These are phyloP conservation scores for Diaporthe australafricana DNA, from an alignment of 2,329 filamentous ascomycete species.

Conservation along the genomic window DNA sequence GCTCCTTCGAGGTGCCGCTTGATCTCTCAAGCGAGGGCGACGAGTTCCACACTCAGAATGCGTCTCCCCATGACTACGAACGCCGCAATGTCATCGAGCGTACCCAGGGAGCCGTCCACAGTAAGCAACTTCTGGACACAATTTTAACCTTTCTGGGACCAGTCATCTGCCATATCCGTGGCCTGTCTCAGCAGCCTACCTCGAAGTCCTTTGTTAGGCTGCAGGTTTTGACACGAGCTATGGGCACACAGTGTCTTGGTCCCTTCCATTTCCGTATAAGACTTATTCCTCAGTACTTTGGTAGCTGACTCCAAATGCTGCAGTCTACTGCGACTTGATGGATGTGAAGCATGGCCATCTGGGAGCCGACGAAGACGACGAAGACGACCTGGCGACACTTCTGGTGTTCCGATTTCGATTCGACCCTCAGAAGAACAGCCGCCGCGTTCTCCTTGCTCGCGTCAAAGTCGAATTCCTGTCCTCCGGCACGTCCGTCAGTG, in stretches of 20 bases:
- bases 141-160: no score
- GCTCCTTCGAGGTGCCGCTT: neutral
- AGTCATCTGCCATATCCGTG: no score
- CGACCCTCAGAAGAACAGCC: neutral
- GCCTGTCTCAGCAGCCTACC: no score
- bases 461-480: neutral
- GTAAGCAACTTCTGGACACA: no score
- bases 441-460: neutral
- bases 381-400: neutral
- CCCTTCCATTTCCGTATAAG: no score
- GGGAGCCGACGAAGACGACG: neutral
- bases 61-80: neutral
- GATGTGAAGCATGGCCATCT: slow-evolving; percentile 15
- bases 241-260: no score
- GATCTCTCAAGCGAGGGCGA: neutral
- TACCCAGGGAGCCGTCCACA: neutral
- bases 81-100: slow-evolving; percentile 4
- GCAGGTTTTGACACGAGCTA: no score
- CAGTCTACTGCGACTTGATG: slow-evolving; percentile 6
- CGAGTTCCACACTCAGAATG: neutral
- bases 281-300: no score
- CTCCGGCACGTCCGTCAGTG: neutral
- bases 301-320: no score
- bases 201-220: no score
- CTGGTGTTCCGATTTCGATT: slow-evolving; percentile 18